These are phyloP conservation scores for Penicillium frequentans DNA, from an alignment of 2,329 filamentous ascomycete genomes.

Conservation along the genomic window DNA sequence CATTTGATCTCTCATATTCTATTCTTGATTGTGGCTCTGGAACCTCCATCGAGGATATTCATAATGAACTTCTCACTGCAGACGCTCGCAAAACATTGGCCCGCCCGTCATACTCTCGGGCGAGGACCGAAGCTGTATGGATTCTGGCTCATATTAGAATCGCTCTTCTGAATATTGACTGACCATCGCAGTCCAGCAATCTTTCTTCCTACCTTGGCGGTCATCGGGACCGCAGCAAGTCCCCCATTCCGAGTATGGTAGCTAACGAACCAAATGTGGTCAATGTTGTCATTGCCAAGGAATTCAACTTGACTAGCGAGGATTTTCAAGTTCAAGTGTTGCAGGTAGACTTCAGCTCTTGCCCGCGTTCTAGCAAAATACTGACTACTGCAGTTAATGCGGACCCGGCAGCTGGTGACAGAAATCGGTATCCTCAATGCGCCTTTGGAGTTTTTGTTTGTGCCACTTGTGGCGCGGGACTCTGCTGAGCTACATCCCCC, in stretches of 20 bases:
- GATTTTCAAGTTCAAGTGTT: constrained; percentile 79
- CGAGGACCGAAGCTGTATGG: constrained; percentile 24
- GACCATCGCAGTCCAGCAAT: constrained; percentile 21
- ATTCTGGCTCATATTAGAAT: background rate
- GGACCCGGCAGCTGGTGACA: constrained; percentile 74
- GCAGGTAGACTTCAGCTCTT: constrained; percentile 47
- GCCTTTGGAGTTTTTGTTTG: constrained; percentile 75
- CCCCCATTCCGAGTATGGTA: constrained; percentile 29
- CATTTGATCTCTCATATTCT: constrained; percentile 70
- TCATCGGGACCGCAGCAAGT: constrained; percentile 20
- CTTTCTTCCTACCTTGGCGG: constrained; percentile 18
- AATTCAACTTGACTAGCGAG: constrained; percentile 72
- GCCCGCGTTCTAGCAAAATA: constrained; percentile 4
- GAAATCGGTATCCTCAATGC: constrained; percentile 71
- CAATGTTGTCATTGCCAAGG: constrained; percentile 78
- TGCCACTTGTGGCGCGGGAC: constrained; percentile 64
- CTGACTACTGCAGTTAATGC: constrained; percentile 64
- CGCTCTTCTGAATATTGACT: background rate
- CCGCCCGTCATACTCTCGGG: constrained; percentile 14
- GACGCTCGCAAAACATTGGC: constrained; percentile 23
- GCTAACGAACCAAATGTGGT: constrained; percentile 62
- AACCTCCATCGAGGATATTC: constrained; percentile 81
- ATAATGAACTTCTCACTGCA: constrained; percentile 62
- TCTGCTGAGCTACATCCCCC: constrained; percentile 28
- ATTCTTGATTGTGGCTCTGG: constrained; percentile 70